Percentiles rank a stretch among this genome's conserved stretches.
phyloP scores from a whole-genome alignment of 352 stramenopile genomes.

The Globisporangium paddicum region DNA sequence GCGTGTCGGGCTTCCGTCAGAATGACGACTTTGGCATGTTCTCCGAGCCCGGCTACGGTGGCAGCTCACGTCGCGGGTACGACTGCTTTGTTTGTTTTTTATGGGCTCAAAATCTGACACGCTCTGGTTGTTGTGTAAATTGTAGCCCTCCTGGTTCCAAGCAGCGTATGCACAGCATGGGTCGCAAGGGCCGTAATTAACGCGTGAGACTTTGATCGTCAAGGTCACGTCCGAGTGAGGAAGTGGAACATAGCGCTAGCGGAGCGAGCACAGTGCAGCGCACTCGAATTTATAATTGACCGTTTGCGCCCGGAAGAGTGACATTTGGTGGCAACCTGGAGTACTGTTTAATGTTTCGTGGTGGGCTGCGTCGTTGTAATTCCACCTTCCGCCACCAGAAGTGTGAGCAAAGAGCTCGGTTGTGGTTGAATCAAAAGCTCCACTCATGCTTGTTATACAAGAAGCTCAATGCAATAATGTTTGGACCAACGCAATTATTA shows the following conservation, averaged over 20 bases:
- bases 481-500: constrained; percentile 3
- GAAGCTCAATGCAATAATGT: too few species aligned
- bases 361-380: too few species aligned
- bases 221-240: background rate
- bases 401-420: too few species aligned
- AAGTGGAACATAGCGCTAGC: background rate
- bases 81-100: background rate
- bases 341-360: too few species aligned
- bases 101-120: background rate
- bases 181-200: constrained; percentile 62
- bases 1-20: constrained; percentile 23
- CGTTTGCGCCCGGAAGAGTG: too few species aligned
- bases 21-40: constrained; percentile 46
- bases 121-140: constrained; percentile 1
- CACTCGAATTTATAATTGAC: background rate
- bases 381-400: too few species aligned
- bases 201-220: background rate
- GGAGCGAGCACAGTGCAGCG: too few species aligned
- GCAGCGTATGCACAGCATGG: constrained; percentile 43
- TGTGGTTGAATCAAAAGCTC: too few species aligned
- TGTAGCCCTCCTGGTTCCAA: constrained; percentile 18
- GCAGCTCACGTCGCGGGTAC: constrained; percentile 39
- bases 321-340: too few species aligned
- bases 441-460: too few species aligned
- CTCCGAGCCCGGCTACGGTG: constrained; percentile 24